Base-by-base conservation (phyloP, 2,329 filamentous ascomycete genomes). In the Trichoderma sp. region DNA sequence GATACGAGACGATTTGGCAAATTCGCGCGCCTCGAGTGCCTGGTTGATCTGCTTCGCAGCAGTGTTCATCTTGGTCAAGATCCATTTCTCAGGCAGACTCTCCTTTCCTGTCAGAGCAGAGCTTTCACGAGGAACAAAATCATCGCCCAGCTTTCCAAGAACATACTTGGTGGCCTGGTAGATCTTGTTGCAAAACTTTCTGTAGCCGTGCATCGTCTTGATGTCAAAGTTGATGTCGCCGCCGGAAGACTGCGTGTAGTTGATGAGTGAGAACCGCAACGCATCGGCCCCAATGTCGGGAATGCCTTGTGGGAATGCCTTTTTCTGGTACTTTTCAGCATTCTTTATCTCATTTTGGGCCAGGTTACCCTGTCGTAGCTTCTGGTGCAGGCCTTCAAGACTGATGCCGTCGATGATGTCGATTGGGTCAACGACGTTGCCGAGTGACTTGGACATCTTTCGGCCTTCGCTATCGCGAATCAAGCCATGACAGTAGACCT, bases 151-250 rank as follows among this genome's bases (percentile, higher is more conserved):
- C 72, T 90, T 91, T 69, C 90, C 90, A 60, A 97, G 87, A 13
- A 95, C 92, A 77, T 91, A 97, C 81, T 96, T 97, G 62, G 90
- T 94, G 55, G 94, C 93, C 81, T 97, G 92, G 82, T 93, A 96
- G 58, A 75, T 94, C 84, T 96, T 95, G 84, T 96, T 95, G 78
- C 93, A 96, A 86, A 97, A 97, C 75, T 92, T 89, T 70, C 93
- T 88, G 83, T 96, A 96, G 69, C 88, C 92, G 76, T 93, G 87
- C 79, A 97, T 94, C 73, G 95, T 92, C 81, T 93, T 90, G 76
- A 96, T 89, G 76, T 97, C 91, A 74, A 93, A 92, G 72, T 87
- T 89, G 79, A 94, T 93, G 75, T 94, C 91, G 72, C 91, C 89
- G 72, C 84, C 89, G 14, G 52, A 55, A 19, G 52, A 55, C 52